Evolutionary conservation across 1,139 yeast genomes (phyloP).

Genomic region (Suhomyces bolitotheri): DNA sequence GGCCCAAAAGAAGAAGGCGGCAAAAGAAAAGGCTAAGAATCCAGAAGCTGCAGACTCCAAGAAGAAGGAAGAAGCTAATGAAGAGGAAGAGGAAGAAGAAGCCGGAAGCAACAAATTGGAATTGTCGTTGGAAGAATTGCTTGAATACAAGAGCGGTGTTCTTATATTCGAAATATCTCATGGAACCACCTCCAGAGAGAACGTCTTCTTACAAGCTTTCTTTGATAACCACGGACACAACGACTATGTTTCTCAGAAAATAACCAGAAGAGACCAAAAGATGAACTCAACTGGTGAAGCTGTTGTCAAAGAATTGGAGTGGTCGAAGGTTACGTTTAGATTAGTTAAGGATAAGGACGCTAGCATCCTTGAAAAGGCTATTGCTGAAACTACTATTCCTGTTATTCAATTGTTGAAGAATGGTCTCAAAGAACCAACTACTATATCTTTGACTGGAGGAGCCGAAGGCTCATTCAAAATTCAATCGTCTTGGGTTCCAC

Average conservation of each 20-base stretch:
- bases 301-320: constrained; percentile 71
- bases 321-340: constrained; percentile 66
- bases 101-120: constrained; percentile 43
- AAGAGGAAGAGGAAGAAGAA: constrained; percentile 38
- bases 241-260: constrained; percentile 54
- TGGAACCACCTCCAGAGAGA: constrained; percentile 54
- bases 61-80: constrained; percentile 30
- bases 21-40: constrained; percentile 17
- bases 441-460: constrained; percentile 49
- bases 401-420: constrained; percentile 66
- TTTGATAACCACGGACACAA: constrained; percentile 74
- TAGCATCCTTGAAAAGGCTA: constrained; percentile 55
- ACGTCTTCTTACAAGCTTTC: constrained; percentile 66
- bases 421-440: constrained; percentile 60
- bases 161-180: constrained; percentile 65
- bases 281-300: constrained; percentile 70
- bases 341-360: constrained; percentile 54
- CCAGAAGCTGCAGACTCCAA: constrained; percentile 20
- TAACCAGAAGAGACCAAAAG: constrained; percentile 39
- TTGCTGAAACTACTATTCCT: constrained; percentile 67
- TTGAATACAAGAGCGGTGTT: constrained; percentile 71
- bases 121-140: constrained; percentile 62
- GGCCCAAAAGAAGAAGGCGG: constrained; percentile 24
- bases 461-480: constrained; percentile 55
- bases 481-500: constrained; percentile 79